Base-by-base conservation (phyloP, 352 stramenopile genomes). In the Phytophthora fragariaefolia region DNA sequence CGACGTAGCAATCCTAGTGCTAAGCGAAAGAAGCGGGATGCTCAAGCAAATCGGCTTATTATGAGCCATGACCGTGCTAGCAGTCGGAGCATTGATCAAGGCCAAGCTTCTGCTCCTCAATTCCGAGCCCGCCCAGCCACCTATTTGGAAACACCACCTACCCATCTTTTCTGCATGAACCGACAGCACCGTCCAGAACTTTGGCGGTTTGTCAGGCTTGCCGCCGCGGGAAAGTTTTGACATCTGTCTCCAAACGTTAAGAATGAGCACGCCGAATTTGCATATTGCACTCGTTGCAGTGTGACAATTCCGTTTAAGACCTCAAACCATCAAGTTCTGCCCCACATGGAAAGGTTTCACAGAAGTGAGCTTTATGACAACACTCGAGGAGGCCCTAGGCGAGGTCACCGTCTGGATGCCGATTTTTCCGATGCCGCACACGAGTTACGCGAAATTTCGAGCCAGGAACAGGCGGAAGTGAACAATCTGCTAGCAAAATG, bases 301-400 rank as follows among this genome's bases (percentile, higher is more conserved):
- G 22, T 54, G 12, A 30, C 2, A 20, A 49, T 63, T 7, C 18
- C 32, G 6, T 63, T 63, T 34, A 46, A 40, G 12, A 63, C 32
- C 22, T 46, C 45, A 48, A 55, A 40, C 24, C 45, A 63, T 22
- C 42, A 63, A 48, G 56, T 63, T 2, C 5, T 63, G 12, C 56
- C 28, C 3, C 56, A 63, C 6, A 55, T 55, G 43, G 22, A 55
- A n/a, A 55, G 27, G 22, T 55, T 49, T 38, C 30, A 63, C 20
- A 12, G 6, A 42, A 42, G 1, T 4, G 34, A 20, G 13, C 34
- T 42, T 20, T 42, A 42, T 18, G 34, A 17, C 6, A 17, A 42
- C 12, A 42, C 34, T 42, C 34, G 13, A 1, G 2, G 13, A 42
- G 13, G 13, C 34, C n/a, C 12, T 17, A 8, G 13, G 18, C 15